phyloP scores from a whole-genome alignment of 2,329 filamentous ascomycete genomes.

The Fonsecaea nubica region DNA sequence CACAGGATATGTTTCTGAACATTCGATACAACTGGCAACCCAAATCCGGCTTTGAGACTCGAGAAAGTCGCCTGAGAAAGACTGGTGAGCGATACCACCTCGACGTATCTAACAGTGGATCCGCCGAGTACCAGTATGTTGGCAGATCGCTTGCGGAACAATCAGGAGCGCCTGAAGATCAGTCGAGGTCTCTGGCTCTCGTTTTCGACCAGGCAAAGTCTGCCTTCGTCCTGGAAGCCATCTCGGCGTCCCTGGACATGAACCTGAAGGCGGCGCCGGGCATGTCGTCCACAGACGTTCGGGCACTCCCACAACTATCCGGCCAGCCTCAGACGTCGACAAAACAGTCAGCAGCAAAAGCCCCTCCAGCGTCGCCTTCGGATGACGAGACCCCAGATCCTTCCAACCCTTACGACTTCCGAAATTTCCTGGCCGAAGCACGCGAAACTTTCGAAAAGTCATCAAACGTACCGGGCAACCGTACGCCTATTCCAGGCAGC shows the following conservation, averaged over 20 bases:
- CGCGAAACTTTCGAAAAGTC: conserved; percentile 46
- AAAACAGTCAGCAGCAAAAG: conserved; percentile 37
- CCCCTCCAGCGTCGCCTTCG: conserved; percentile 36
- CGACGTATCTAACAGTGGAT: conserved; percentile 21
- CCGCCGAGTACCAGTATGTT: conserved; percentile 27
- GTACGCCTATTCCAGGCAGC: conserved; percentile 37
- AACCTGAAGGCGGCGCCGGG: conserved; percentile 74
- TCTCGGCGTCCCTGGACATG: conserved; percentile 85
- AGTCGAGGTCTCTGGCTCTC: conserved; percentile 56
- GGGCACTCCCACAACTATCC: conserved; percentile 31
- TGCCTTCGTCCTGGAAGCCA: conserved; percentile 79
- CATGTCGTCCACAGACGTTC: conserved; percentile 26
- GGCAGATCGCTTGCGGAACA: neutral
- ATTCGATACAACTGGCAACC: conserved; percentile 56
- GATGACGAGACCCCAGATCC: conserved; percentile 53
- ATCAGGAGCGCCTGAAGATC: conserved; percentile 34
- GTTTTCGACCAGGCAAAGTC: conserved; percentile 77
- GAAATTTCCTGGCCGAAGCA: conserved; percentile 56
- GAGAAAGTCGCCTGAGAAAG: conserved; percentile 31
- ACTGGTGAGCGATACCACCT: conserved; percentile 30
- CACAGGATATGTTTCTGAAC: conserved; percentile 45
- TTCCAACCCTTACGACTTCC: conserved; percentile 57
- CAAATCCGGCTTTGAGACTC: conserved; percentile 44
- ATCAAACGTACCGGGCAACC: conserved; percentile 26
- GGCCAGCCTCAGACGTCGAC: conserved; percentile 26